These are phyloP conservation scores for Neofusicoccum sp. DNA, from an alignment of 2,329 filamentous ascomycete genomes.

Conservation along the genomic window DNA sequence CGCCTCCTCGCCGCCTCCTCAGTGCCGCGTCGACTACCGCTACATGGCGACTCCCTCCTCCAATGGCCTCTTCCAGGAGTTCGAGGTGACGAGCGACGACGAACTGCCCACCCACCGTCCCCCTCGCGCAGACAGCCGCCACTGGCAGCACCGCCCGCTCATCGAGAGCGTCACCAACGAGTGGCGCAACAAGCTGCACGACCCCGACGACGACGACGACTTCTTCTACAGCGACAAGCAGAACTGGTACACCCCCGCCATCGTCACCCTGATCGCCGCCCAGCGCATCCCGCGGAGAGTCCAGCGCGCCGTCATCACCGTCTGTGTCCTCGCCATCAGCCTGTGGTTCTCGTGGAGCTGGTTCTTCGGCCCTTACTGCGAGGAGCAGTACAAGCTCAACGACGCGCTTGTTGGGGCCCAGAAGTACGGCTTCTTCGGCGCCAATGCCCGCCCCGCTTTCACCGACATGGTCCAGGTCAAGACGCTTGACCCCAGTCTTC, in stretches of 20 bases:
- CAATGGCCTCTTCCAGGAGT: constrained; percentile 6
- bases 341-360: constrained; percentile 34
- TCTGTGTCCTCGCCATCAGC: constrained; percentile 30
- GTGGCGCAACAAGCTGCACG: constrained; percentile 28
- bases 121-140: not conserved
- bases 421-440: constrained; percentile 40
- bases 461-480: constrained; percentile 51
- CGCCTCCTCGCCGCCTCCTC: constrained; percentile 4
- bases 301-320: constrained; percentile 35
- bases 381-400: constrained; percentile 34
- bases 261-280: constrained; percentile 28
- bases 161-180: constrained; percentile 27
- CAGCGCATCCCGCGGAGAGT: constrained; percentile 34
- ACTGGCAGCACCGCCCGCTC: constrained; percentile 20
- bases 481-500: constrained; percentile 46
- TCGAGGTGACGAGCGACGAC: constrained; percentile 4
- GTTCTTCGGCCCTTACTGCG: constrained; percentile 37
- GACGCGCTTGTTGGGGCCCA: constrained; percentile 32
- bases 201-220: constrained; percentile 41
- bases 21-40: not conserved
- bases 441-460: constrained; percentile 49
- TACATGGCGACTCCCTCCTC: constrained; percentile 17
- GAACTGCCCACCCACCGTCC: constrained; percentile 4
- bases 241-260: constrained; percentile 32
- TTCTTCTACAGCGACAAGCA: constrained; percentile 36